Base-by-base conservation (phyloP, 1,284 basidiomycete species). In the Ceratobasidium sp. region DNA sequence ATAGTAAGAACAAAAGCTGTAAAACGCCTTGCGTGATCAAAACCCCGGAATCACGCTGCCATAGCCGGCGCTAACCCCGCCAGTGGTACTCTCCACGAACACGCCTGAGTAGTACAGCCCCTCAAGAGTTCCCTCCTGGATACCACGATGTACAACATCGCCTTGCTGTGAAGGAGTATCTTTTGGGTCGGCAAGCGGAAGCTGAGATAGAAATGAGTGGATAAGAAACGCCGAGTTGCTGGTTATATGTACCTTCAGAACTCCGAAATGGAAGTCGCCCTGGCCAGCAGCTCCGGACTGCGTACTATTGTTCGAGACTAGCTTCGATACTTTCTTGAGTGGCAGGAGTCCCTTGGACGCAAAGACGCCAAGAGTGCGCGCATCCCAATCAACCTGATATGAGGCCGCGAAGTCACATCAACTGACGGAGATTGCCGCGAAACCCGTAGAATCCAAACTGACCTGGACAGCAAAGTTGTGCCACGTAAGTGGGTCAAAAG, bases 151-250 rank as follows among this genome's bases (percentile, higher is more conserved):
- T n/a, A 80, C 79, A 14, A 81, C 80, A 52, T 81, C 79, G 6
- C 67, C 69, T 52, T 80, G 78, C 33, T 81, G 55, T 12, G 84
- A 83, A 1, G 87, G 80, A 0, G 87, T 82, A 73, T 91, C 88
- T 0, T 81, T 81, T 0, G 87, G 85, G 78, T 90, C 84, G 0
- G 88, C 88, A 3, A 91, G 81, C 3, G 90, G 89, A 23, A 91
- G 86, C 90, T 91, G 77, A 1, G 76, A 10, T 30, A 38, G 33
- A 27, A 62, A 35, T 50, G 14, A 69, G 38, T 78, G 10, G 55
- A 30, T 44, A 46, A 16, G 54, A 54, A 23, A 55, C 2, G 30
- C 7, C 69, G 48, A 23, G n/a, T n/a, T n/a, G n/a, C n/a, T n/a
- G n/a, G n/a, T n/a, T n/a, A n/a, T n/a, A 46, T 38, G 30, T 30